phyloP scores from a whole-genome alignment of 352 stramenopile species.

The Globisporangium recalcitrans region DNA sequence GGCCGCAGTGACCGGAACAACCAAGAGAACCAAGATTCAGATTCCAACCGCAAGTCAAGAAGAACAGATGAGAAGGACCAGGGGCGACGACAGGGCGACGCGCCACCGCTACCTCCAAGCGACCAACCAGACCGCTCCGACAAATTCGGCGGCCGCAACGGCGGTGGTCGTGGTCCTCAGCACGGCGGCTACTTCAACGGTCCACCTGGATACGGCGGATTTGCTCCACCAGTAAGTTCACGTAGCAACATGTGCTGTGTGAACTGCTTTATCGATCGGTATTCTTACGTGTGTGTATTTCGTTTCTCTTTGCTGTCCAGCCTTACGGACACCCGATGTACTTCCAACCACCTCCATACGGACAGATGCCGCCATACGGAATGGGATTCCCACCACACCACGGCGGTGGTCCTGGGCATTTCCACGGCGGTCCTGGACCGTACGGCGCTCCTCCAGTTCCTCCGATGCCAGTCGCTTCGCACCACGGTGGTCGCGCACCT shows the following conservation, averaged over 20 bases:
- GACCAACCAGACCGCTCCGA: slow-evolving; percentile 21
- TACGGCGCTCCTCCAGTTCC: slow-evolving; percentile 22
- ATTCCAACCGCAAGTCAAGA: slow-evolving; percentile 17
- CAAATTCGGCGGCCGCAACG: slow-evolving; percentile 18
- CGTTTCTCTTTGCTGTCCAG: slow-evolving; percentile 21
- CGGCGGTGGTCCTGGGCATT: slow-evolving; percentile 15
- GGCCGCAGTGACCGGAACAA: slow-evolving; percentile 15
- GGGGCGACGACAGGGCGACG: slow-evolving; percentile 1
- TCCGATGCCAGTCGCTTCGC: slow-evolving; percentile 8
- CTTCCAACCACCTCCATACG: slow-evolving; percentile 66
- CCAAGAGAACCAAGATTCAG: slow-evolving; percentile 27
- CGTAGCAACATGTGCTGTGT: not conserved
- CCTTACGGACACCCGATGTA: slow-evolving; percentile 64
- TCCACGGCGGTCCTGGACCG: slow-evolving; percentile 10
- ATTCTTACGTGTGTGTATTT: slow-evolving; percentile 4
- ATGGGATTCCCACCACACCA: slow-evolving; percentile 68
- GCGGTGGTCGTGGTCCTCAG: slow-evolving; percentile 12
- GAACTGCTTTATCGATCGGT: not conserved
- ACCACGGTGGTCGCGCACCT: slow-evolving; percentile 27
- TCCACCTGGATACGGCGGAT: slow-evolving; percentile 60
- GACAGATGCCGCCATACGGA: slow-evolving; percentile 59
- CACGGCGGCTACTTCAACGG: slow-evolving; percentile 47
- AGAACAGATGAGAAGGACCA: slow-evolving; percentile 24
- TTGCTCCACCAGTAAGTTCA: slow-evolving; percentile 44
- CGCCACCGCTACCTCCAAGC: slow-evolving; percentile 29